Evolutionary conservation across 495 filamentous ascomycete species (phyloP).

Genomic region (Aspergillus haitiensis): DNA sequence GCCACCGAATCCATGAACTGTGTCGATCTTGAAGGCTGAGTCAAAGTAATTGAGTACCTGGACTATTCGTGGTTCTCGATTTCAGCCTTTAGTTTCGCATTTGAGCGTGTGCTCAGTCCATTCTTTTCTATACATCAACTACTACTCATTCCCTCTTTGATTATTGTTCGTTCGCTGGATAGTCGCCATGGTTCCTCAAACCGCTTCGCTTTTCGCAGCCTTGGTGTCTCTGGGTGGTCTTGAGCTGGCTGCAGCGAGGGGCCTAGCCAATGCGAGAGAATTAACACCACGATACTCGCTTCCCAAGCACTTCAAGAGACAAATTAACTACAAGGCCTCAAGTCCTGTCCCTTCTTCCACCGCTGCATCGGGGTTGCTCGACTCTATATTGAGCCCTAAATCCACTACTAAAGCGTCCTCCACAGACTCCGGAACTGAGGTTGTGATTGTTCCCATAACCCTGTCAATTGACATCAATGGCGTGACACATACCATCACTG

Average conservation of each 20-base stretch:
- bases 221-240: conserved; percentile 39
- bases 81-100: conserved; percentile 6
- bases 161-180: conserved; percentile 27
- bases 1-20: conserved; percentile 20
- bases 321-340: conserved; percentile 27
- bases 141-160: conserved; percentile 19
- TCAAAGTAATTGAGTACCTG: conserved; percentile 14
- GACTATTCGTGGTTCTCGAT: conserved; percentile 10
- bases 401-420: conserved; percentile 19
- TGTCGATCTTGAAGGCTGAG: conserved; percentile 12
- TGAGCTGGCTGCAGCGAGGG: conserved; percentile 35
- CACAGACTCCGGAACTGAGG: conserved; percentile 22
- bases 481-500: conserved; percentile 29
- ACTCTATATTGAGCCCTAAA: conserved; percentile 4
- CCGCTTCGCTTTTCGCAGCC: conserved; percentile 34
- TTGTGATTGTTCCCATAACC: conserved; percentile 28
- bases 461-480: conserved; percentile 32
- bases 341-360: conserved; percentile 4
- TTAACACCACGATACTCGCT: conserved; percentile 49
- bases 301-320: conserved; percentile 48
- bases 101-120: conserved; percentile 31
- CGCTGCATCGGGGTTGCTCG: background rate
- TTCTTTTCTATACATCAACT: conserved; percentile 22
- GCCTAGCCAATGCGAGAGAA: conserved; percentile 36
- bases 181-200: conserved; percentile 34